Base-by-base conservation (phyloP, 2,329 filamentous ascomycete species). In the Didymella lethalis region DNA sequence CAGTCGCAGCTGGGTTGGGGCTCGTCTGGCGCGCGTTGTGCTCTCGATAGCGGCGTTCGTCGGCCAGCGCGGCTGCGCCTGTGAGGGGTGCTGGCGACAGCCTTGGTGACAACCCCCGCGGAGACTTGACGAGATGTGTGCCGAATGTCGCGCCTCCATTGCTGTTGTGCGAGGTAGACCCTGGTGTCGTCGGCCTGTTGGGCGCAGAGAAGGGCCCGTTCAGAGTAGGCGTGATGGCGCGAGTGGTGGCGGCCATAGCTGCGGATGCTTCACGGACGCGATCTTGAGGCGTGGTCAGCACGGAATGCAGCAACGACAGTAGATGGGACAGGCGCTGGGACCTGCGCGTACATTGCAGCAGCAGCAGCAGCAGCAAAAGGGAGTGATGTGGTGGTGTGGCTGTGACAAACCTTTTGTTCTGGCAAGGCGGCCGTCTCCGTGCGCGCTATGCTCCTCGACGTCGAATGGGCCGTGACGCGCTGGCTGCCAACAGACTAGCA, bases 61-160 rank as follows among this genome's bases (percentile, higher is more conserved):
- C 82, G 45, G 78, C 79, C 66, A 83, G 73, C 40, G 81, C 82
- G 56, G 78, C 79, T 20, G 80, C 79, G 46, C 80, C 82, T 0
- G 82, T 82, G 26, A 84, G 74, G 34, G 77, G 76, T 57, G 74
- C 72, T 2, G 79, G 78, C 16, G 77, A 79, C 34, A 70, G 72
- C 58, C 72, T 67, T 8, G 78, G 77, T 32, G 79, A 81, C 47
- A 79, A 65, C 7, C 73, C 75, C 56, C 76, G 76, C 23, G 76
- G 77, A 10, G 78, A 79, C 58, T 79, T 81, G 49, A 80, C 78
- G 50, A 80, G 71, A 58, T 76, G 73, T 25, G 74, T 67, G 23
- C 71, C 74, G 61, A 79, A 68, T 59, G 71, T 73, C 23, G 74
- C 70, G 57, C 67, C 67, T 20, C 68, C 52, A 63, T 69, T 66